A percentile compares a stretch with the other conserved stretches of the same genome.
Evolutionary conservation across 179 eudicot species (phyloP).

Genomic region (Silene coronaria): DNA sequence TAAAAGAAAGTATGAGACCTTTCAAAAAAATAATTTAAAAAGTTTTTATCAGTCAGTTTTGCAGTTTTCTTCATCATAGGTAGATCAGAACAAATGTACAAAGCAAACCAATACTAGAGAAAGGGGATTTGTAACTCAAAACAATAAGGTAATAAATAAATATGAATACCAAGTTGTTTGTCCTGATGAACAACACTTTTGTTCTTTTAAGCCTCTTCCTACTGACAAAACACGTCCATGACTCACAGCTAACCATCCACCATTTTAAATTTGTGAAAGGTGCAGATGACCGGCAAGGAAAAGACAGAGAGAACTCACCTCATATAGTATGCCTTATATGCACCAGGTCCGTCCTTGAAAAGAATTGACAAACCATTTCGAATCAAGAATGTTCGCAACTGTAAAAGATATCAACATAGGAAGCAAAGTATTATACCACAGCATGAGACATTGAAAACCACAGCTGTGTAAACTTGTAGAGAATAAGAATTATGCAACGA

Average conservation of each 20-base stretch:
- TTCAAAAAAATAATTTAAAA: not conserved
- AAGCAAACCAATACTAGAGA: not conserved
- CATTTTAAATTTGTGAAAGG: not conserved
- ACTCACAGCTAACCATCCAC: not conserved
- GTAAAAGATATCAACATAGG: slow-evolving; percentile 17
- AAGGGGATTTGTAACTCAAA: not conserved
- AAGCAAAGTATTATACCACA: not conserved
- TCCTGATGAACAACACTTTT: not conserved
- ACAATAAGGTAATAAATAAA: not conserved
- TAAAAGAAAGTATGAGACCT: not conserved
- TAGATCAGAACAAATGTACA: not conserved
- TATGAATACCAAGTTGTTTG: not conserved
- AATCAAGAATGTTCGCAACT: slow-evolving; percentile 92
- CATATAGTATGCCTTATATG: slow-evolving; percentile 73
- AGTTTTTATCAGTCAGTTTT: not conserved
- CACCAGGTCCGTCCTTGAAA: slow-evolving; percentile 82
- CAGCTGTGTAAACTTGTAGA: not conserved
- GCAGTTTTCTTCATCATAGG: not conserved
- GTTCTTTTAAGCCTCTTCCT: not conserved
- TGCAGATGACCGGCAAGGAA: not conserved
- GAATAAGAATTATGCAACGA: not conserved
- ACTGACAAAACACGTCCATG: not conserved
- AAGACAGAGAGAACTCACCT: slow-evolving; percentile 36
- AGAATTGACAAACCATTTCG: slow-evolving; percentile 78
- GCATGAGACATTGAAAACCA: not conserved